Base-by-base conservation (phyloP, 1,284 basidiomycete species). In the Leccinum fuscescens region DNA sequence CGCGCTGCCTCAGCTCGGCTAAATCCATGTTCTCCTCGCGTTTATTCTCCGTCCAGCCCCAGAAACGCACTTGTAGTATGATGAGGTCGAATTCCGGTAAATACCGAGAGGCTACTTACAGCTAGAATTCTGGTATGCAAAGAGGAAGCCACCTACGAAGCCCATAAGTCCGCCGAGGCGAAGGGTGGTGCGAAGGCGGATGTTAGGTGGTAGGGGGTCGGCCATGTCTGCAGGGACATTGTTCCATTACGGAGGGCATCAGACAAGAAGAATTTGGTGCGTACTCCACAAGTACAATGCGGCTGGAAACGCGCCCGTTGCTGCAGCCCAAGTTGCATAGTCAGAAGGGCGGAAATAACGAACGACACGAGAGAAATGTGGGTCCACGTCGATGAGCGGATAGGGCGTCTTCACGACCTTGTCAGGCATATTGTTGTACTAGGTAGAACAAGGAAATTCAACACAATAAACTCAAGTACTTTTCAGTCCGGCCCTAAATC, bases 31-130 rank as follows among this genome's bases (percentile, higher is more conserved):
- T 83, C 67, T 89, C 83, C 74, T 98, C 95, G 20, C 83, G 79
- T 65, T 85, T 86, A 80, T 99, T 99, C 80, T 98, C 96, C 22
- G 83, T 81, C 91, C 93, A 96, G 55, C 96, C 96, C 93, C 93
- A 96, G 83, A 99, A 96, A 50, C 96, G 94, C 77, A 90, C 95
- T 71, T 59, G 55, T 24, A 12, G 33, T 46, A 27, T 62, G 53
- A 62, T 71, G 54, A 71, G 61, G 59, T 49, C 52, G 58, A 60
- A 54, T 57, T 24, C 59, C 64, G 56, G 58, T 58, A 8, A 15
- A 48, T 31, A 51, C 59, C 62, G 62, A 50, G 52, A 58, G 50
- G 20, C 54, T 46, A 81, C 92, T 74, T 72, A 94, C 93, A 81
- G 68, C 88, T 89, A 44, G 92, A 94, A 58, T 89, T 83, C 77